These are phyloP conservation scores for Wickerhamomyces sp. DNA, from an alignment of 1,139 yeast species.

Conservation along the genomic window DNA sequence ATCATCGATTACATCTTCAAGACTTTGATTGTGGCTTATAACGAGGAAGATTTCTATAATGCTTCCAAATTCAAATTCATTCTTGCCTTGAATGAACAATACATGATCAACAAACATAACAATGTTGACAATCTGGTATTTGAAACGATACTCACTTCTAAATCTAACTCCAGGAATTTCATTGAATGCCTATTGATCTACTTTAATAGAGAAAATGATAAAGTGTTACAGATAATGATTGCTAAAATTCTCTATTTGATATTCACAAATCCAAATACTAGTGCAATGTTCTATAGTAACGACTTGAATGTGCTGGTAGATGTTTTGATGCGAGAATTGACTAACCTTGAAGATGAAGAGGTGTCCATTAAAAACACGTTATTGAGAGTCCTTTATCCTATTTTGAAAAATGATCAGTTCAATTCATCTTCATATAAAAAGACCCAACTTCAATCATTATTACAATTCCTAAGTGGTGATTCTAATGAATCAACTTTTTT, in stretches of 20 bases:
- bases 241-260: conserved; percentile 73
- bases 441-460: conserved; percentile 46
- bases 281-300: conserved; percentile 68
- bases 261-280: conserved; percentile 61
- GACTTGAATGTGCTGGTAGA: conserved; percentile 86
- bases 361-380: conserved; percentile 71
- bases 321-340: conserved; percentile 74
- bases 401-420: conserved; percentile 65
- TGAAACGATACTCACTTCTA: conserved; percentile 35
- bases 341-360: conserved; percentile 56
- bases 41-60: conserved; percentile 61
- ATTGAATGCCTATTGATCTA: conserved; percentile 55
- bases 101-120: conserved; percentile 53
- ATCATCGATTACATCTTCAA: conserved; percentile 53
- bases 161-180: conserved; percentile 40
- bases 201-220: conserved; percentile 74
- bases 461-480: conserved; percentile 41
- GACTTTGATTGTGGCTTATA: conserved; percentile 33
- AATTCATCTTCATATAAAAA: conserved; percentile 53
- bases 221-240: conserved; percentile 70
- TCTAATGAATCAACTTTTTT: conserved; percentile 26
- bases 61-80: conserved; percentile 71
- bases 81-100: conserved; percentile 78
- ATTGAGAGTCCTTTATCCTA: conserved; percentile 68
- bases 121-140: conserved; percentile 39